Conservation (phyloP, 2,329 filamentous ascomycete genomes). For the Cyphellophora europaea region DNA sequence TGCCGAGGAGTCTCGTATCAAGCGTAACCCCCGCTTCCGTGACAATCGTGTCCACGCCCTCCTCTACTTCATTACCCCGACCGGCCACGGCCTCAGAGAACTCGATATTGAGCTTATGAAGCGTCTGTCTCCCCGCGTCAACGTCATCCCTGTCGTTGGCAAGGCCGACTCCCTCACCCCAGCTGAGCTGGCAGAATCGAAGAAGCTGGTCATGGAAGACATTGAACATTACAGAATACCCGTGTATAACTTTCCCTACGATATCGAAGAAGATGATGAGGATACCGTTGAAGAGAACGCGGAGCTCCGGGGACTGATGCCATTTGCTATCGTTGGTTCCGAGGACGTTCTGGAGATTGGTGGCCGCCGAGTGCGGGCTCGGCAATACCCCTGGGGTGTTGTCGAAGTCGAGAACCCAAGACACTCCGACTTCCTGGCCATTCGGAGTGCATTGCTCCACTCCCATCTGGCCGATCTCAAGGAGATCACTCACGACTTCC, state of each 20-base stretch:
- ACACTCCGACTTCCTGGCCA: constrained; percentile 96
- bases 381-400: constrained; percentile 98
- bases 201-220: constrained; percentile 99
- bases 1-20: constrained; percentile 98
- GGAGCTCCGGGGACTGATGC: constrained; percentile 94
- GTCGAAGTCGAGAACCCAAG: constrained; percentile 98
- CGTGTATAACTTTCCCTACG: constrained; percentile 99
- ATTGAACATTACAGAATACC: constrained; percentile 99
- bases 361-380: constrained; percentile 81
- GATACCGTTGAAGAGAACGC: constrained; percentile 99
- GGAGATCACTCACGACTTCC: constrained; percentile 99
- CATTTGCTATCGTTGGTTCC: constrained; percentile 95
- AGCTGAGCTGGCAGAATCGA: constrained; percentile 92
- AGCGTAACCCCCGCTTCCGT: constrained; percentile 99
- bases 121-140: constrained; percentile 93
- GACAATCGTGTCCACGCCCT: constrained; percentile 98
- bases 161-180: constrained; percentile 97
- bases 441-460: constrained; percentile 91
- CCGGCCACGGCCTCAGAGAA: constrained; percentile 93
- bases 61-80: constrained; percentile 98
- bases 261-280: constrained; percentile 98
- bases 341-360: constrained; percentile 93
- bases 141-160: constrained; percentile 97
- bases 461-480: constrained; percentile 97
- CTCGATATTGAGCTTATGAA: constrained; percentile 99